Conservation (phyloP, 2,329 filamentous ascomycete genomes). For the Alternaria tenuissima region DNA sequence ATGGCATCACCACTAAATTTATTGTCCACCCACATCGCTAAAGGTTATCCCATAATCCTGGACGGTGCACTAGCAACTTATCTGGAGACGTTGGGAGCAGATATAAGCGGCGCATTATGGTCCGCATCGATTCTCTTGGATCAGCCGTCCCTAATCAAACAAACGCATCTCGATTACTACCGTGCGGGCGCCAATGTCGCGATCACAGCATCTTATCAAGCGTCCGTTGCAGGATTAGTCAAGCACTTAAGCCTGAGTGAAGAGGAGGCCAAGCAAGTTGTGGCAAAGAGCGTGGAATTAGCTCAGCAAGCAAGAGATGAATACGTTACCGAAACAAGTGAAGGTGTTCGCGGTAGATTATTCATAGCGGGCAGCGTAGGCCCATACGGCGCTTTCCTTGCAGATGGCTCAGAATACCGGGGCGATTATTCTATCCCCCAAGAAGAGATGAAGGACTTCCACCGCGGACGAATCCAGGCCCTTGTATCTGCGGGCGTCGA, state of each 20-base stretch:
- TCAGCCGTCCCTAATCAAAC: conserved; percentile 52
- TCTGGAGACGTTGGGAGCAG: conserved; percentile 54
- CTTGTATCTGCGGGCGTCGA: conserved; percentile 54
- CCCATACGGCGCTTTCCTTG: conserved; percentile 58
- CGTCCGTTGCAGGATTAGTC: conserved; percentile 52
- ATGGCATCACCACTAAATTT: conserved; percentile 7
- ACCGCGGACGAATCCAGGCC: conserved; percentile 53
- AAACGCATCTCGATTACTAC: conserved; percentile 57
- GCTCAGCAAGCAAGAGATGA: conserved; percentile 51
- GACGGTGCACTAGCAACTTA: conserved; percentile 60
- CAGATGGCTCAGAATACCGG: conserved; percentile 57
- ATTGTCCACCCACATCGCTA: conserved; percentile 21
- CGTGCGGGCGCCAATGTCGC: conserved; percentile 56
- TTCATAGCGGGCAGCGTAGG: conserved; percentile 58
- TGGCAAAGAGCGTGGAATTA: conserved; percentile 53
- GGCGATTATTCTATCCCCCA: conserved; percentile 51
- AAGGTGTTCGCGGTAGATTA: conserved; percentile 16
- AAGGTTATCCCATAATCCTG: conserved; percentile 48
- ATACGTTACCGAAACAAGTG: conserved; percentile 24
- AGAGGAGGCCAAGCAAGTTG: conserved; percentile 45
- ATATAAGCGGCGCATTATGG: conserved; percentile 56
- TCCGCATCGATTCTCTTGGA: conserved; percentile 54
- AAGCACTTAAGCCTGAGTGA: conserved; percentile 49
- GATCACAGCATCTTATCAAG: conserved; percentile 60
- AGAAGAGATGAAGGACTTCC: conserved; percentile 52